Percentiles rank a stretch among this genome's conserved stretches.
phyloP scores from a whole-genome alignment of 331 rosid genomes.

The Malus hybrid region DNA sequence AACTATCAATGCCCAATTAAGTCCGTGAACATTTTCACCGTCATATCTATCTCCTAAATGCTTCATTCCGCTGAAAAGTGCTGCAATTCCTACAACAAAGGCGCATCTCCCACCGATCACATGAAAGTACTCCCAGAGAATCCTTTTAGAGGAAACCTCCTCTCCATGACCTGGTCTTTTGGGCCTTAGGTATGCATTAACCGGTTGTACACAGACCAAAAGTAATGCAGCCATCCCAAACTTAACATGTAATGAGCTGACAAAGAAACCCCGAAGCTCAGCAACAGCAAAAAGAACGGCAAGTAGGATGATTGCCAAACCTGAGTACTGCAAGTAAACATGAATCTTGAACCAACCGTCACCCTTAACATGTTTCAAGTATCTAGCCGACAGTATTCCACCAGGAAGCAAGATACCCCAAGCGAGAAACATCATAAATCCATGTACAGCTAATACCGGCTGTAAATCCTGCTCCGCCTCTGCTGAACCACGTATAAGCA shows the following conservation, averaged over 20 bases:
- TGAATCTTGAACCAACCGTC: conserved; percentile 87
- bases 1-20: conserved; percentile 54
- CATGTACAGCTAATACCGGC: conserved; percentile 88
- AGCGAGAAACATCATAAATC: conserved; percentile 93
- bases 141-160: conserved; percentile 44
- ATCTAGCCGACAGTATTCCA: conserved; percentile 78
- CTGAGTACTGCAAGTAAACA: conserved; percentile 90
- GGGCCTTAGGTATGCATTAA: conserved; percentile 67
- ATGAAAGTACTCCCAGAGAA: conserved; percentile 79
- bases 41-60: conserved; percentile 78
- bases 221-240: conserved; percentile 62
- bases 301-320: conserved; percentile 64
- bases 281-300: conserved; percentile 92
- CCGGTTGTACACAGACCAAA: conserved; percentile 67
- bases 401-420: conserved; percentile 95
- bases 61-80: conserved; percentile 84
- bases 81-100: conserved; percentile 55
- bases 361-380: conserved; percentile 89
- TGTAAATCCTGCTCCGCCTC: conserved; percentile 91
- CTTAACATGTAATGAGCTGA: conserved; percentile 69
- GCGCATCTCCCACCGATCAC: conserved; percentile 66
- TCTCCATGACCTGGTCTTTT: conserved; percentile 49
- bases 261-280: conserved; percentile 76
- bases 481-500: conserved; percentile 79
- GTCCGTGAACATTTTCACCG: conserved; percentile 62